Base-by-base conservation (phyloP, 2,329 filamentous ascomycete species). In the Parasarocladium wereldwijsianum region DNA sequence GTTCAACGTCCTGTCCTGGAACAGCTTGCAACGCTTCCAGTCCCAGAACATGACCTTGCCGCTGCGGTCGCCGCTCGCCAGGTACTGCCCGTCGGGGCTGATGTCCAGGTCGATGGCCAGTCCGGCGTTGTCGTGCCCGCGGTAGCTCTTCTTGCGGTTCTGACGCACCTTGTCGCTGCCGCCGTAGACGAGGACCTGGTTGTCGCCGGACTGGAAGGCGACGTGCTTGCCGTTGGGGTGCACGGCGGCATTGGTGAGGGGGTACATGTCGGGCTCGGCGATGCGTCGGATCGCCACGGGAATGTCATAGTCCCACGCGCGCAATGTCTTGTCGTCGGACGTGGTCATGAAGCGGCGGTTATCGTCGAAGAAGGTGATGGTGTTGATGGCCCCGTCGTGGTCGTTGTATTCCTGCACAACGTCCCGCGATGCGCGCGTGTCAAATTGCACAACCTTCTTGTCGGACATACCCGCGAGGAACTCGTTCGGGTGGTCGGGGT, bases 21-120 rank as follows among this genome's bases (percentile, higher is more conserved):
- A 93, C 85, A 98, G 87, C 60, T 94, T 96, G 54, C 87, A 93
- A 22, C 85, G 94, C 70, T 98, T 98, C 83, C 86, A 98, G 55
- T 96, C 90, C 84, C 86, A 98, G 58, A 96, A 94, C 55, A 82
- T 93, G 27, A 93, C 74, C 45, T 72, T 94, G 20, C 92, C 90
- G 11, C 72, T 84, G 30, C 74, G 82, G 52, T 98, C 90, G 37
- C 90, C 90, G 12, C 72, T 81, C 13, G 75, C 78, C 32, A 98
- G 63, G 51, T 94, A 93, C 48, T 93, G 84, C 1, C 90, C 90
- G 50, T 96, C 90, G 1, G 86, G 83, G 44, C 76, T 84, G 47
- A 92, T 79, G 31, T 79, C 76, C 29, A 98, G 66, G 45, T 93
- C 90, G 38, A 96, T 84, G 3, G 80, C 86, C 45, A 92, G 86